Evolutionary conservation across 495 filamentous ascomycete genomes (phyloP).

Genomic region (Penicillium ochrochloron): DNA sequence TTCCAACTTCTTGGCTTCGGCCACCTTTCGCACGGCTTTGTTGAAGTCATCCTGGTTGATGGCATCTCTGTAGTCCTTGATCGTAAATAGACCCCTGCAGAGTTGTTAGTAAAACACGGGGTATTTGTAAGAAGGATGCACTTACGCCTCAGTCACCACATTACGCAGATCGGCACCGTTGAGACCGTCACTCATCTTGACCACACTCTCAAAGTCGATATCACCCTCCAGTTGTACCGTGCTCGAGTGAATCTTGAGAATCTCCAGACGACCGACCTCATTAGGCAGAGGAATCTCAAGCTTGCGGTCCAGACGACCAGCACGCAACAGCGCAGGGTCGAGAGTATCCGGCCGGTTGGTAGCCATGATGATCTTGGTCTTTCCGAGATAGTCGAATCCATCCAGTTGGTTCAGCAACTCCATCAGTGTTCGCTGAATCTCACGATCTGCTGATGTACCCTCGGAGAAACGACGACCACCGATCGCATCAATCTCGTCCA

Average conservation of each 20-base stretch:
- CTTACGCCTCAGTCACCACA: conserved; percentile 96
- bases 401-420: conserved; percentile 98
- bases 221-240: conserved; percentile 89
- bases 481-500: conserved; percentile 99
- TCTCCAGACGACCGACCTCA: conserved; percentile 95
- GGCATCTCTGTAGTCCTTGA: conserved; percentile 94
- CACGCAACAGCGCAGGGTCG: conserved; percentile 91
- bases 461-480: conserved; percentile 97
- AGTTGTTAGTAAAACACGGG: conserved; percentile 27
- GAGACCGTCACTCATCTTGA: conserved; percentile 98
- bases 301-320: conserved; percentile 94
- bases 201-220: conserved; percentile 98
- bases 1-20: conserved; percentile 96
- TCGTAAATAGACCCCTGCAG: conserved; percentile 86
- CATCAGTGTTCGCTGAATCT: conserved; percentile 99
- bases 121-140: background rate
- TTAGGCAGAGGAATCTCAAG: conserved; percentile 99
- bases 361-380: conserved; percentile 99
- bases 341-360: conserved; percentile 98
- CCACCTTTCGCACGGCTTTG: conserved; percentile 95
- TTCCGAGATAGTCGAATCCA: conserved; percentile 98
- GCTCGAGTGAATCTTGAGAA: conserved; percentile 95
- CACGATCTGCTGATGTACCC: conserved; percentile 95
- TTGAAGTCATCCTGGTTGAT: conserved; percentile 99
- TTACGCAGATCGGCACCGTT: conserved; percentile 98